A percentile compares a stretch with the other conserved stretches of the same genome.
Evolutionary conservation across 1,139 yeast genomes (phyloP).

Genomic region (Debaryomycetaceae sp.): DNA sequence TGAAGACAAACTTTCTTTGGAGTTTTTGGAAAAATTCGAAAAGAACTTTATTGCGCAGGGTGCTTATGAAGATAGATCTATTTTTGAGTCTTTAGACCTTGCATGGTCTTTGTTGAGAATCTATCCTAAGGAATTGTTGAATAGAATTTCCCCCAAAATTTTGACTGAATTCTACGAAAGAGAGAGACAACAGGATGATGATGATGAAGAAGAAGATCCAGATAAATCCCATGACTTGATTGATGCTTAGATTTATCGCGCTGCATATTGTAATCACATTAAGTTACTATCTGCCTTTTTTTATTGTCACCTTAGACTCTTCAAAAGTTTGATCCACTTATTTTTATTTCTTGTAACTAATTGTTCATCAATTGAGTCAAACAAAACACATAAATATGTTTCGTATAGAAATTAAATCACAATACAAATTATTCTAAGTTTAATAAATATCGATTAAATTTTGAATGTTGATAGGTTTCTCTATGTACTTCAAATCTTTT

Average conservation of each 20-base stretch:
- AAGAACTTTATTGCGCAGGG: constrained; percentile 94
- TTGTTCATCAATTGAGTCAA: neutral
- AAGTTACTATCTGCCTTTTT: neutral
- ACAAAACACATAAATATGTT: neutral
- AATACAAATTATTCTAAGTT: neutral
- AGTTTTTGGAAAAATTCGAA: constrained; percentile 96
- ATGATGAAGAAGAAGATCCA: constrained; percentile 45
- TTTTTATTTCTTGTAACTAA: neutral
- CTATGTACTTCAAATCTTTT: no score
- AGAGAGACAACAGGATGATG: constrained; percentile 59
- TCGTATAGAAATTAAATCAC: neutral
- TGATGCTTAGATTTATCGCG: constrained; percentile 40
- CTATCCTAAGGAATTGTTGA: constrained; percentile 97
- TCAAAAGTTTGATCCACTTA: neutral
- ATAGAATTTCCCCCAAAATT: constrained; percentile 97
- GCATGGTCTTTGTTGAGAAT: constrained; percentile 98
- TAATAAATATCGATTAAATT: neutral
- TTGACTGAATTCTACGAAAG: constrained; percentile 93
- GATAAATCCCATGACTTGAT: constrained; percentile 44
- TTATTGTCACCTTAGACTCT: neutral
- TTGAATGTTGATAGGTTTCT: neutral
- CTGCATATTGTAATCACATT: neutral
- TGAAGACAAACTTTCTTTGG: constrained; percentile 95
- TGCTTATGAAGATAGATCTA: constrained; percentile 90
- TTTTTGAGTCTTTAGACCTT: constrained; percentile 92